A percentile compares a stretch with the other conserved stretches of the same genome.
Evolutionary conservation across 2,329 filamentous ascomycete species (phyloP).

Genomic region (Penicillium digitatum): DNA sequence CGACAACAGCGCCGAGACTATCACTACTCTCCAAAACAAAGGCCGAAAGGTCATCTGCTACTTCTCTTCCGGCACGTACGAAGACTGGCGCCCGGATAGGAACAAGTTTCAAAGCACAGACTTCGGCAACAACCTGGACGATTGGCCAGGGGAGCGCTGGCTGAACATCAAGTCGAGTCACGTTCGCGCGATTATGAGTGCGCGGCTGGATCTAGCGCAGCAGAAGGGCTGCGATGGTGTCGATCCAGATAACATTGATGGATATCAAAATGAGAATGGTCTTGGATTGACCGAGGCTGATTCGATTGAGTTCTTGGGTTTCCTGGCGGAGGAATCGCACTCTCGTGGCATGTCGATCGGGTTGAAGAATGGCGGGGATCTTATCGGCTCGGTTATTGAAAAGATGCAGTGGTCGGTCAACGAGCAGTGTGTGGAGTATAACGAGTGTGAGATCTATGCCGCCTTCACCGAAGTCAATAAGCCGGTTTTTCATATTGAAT

Average conservation of each 20-base stretch:
- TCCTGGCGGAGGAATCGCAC: conserved; percentile 55
- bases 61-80: conserved; percentile 68
- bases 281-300: conserved; percentile 58
- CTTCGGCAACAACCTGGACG: conserved; percentile 56
- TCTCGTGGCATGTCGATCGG: conserved; percentile 58
- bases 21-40: conserved; percentile 47
- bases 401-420: conserved; percentile 64
- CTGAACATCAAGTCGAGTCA: conserved; percentile 55
- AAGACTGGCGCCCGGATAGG: conserved; percentile 59
- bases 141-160: conserved; percentile 67
- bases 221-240: conserved; percentile 64
- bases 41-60: conserved; percentile 68
- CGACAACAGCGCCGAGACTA: conserved; percentile 47
- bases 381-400: conserved; percentile 52
- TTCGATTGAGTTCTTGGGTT: conserved; percentile 57
- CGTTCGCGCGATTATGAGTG: conserved; percentile 61
- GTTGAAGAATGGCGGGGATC: conserved; percentile 64
- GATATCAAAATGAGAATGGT: conserved; percentile 62
- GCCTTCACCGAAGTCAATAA: conserved; percentile 59
- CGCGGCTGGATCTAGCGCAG: conserved; percentile 56
- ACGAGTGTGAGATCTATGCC: conserved; percentile 57
- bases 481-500: conserved; percentile 71
- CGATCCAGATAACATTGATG: conserved; percentile 69
- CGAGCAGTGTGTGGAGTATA: conserved; percentile 62
- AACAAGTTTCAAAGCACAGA: conserved; percentile 53